Evolutionary conservation across 2,329 filamentous ascomycete genomes (phyloP), one percentile per base, ranked within the genome.

Genomic region (Aspergillus novoparasiticus): DNA sequence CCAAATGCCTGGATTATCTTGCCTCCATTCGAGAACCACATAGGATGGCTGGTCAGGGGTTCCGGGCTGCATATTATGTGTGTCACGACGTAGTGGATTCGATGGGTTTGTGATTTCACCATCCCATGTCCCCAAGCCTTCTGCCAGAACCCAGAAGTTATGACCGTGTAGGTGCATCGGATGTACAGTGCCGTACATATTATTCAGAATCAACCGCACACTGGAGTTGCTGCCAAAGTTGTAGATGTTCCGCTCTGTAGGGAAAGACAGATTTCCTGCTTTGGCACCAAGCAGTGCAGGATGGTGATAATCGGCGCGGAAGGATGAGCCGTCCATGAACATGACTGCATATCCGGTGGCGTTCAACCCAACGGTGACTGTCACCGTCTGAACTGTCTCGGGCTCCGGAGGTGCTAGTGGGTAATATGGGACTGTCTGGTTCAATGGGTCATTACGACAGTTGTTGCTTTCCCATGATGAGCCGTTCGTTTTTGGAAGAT

Each of bases 161-260:
- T 89, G 86, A 16, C 89, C 89, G 78, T 92, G 89, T 3, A 90
- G 73, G 75, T 92, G 89, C 76, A 91, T 88, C 0, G 89, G 88
- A 68, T 91, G 85, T 11, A 36, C 34, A 36, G 34, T 36, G 34
- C 34, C 34, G 16, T 36, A 36, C 34, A 39, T 36, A 26, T 59
- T 59, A 11, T 23, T 51, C n/a, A 59, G 16, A 12, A 59, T 39
- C 11, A 59, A 21, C 21, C 57, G 57, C 9, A 59, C 57, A 26
- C 43, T 39, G 28, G 57, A 39, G 32, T 53, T 59, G 30, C 28
- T 10, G 30, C 57, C 57, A 19, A 21, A 51, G 14, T 59, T 51
- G 45, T 59, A 48, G 14, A 48, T 9, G 39, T 58, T 58, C 9
- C 26, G 23, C 11, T 58, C 39, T 32, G 56, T 48, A 14, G 5